phyloP scores from a whole-genome alignment of 1,139 yeast species.

The Schizosaccharomyces versatilis region DNA sequence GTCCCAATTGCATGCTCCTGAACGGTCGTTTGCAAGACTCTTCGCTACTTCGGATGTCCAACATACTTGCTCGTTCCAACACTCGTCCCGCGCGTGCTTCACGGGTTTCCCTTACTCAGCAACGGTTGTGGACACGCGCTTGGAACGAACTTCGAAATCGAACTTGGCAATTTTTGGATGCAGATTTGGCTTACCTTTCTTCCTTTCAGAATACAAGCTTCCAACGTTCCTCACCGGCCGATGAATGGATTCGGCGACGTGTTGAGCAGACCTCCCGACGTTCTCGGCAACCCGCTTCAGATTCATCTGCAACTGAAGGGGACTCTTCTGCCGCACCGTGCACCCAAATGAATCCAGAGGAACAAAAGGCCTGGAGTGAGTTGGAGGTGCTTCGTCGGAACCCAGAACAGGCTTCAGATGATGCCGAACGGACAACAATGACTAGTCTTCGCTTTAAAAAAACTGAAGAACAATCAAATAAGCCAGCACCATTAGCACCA shows the following conservation, averaged over 20 bases:
- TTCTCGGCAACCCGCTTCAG: neutral
- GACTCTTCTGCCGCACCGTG: neutral
- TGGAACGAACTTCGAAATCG: slow-evolving; percentile 1
- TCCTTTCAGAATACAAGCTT: neutral
- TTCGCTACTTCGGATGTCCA: neutral
- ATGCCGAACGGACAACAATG: neutral
- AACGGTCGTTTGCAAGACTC: neutral
- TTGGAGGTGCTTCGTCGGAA: neutral
- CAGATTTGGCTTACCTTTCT: neutral
- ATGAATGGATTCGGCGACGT: neutral
- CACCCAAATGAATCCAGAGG: neutral
- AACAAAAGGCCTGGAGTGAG: neutral
- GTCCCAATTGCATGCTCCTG: slow-evolving; percentile 17
- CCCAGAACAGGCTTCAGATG: neutral
- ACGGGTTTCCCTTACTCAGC: neutral
- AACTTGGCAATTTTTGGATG: neutral
- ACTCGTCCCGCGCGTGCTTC: neutral
- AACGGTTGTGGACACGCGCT: slow-evolving; percentile 1
- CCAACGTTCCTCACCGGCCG: neutral
- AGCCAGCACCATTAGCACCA: neutral
- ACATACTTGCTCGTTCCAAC: neutral
- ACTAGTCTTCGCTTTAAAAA: no score
- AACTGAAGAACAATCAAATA: neutral
- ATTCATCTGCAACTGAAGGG: neutral
- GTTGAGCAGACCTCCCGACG: neutral